Base-by-base conservation (phyloP, 2,329 filamentous ascomycete genomes). In the Claviceps sp. region DNA sequence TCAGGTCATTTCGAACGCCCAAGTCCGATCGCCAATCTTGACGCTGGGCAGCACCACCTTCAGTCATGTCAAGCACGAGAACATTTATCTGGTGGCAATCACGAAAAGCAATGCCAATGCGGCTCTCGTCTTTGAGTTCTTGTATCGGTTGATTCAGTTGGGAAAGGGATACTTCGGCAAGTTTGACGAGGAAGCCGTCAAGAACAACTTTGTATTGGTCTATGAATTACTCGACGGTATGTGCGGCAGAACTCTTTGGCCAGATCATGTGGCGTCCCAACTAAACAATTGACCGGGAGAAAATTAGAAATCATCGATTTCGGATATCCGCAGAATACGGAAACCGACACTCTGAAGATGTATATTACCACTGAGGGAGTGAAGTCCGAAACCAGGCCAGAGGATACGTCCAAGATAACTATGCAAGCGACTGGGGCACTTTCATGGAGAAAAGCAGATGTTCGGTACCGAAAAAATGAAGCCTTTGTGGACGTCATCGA, bases 61-160 rank as follows among this genome's bases (percentile, higher is more conserved):
- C 71, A 95, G 89, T 75, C 93, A 98, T 82, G 91, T 98, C 71
- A 96, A 95, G 69, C 91, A 96, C 72, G 93, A 98, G 67, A 98
- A 98, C 68, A 96, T 98, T 66, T 98, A 97, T 69, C 71, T 98
- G 60, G 91, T 97, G 51, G 93, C 91, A 17, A 87, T 98, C 61
- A 97, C 90, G 53, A 98, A 97, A 75, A 96, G 90, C 74, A 98
- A 98, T 71, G 93, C 90, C 72, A 98, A 98, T 79, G 90, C 90
- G 13, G 94, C 94, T 43, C 79, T 98, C 52, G 88, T 98, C 23
- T 98, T 98, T 64, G 93, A 98, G 73, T 98, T 98, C 66, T 75
- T 98, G 55, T 97, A 97, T 73, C 82, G 90, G 60, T 74, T 98
- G 63, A 87, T 96, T 58, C 80, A 85, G 64, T 75, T 98, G 57